phyloP scores from a whole-genome alignment of 441 rosid species.

The Rhodomyrtus psidioides region DNA sequence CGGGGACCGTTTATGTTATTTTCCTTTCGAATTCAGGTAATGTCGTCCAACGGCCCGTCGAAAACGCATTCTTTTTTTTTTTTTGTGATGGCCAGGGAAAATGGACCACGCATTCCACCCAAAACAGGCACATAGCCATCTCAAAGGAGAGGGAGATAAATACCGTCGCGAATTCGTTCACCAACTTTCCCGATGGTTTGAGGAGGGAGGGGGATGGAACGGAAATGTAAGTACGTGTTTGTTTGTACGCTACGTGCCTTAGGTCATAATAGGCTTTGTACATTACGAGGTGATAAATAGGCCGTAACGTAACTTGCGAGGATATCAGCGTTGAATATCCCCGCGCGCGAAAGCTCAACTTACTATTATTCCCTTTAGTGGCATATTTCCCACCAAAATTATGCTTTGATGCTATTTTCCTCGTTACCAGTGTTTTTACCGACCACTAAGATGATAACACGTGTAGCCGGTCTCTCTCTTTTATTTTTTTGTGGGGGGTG shows the following conservation, averaged over 20 bases:
- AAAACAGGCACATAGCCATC: background rate
- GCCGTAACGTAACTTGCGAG: background rate
- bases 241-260: background rate
- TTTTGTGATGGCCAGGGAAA: too few species aligned
- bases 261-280: background rate
- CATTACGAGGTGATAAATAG: background rate
- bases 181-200: background rate
- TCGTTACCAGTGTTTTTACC: background rate
- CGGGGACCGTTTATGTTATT: too few species aligned
- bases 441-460: background rate
- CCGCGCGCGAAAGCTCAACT: too few species aligned
- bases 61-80: background rate
- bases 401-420: background rate
- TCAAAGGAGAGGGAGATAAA: too few species aligned
- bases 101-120: background rate
- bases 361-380: background rate
- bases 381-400: background rate
- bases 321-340: background rate
- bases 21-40: too few species aligned
- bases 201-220: background rate
- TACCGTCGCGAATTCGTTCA: background rate
- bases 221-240: background rate
- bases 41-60: accelerated
- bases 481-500: too few species aligned
- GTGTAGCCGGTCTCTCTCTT: background rate